phyloP scores from a whole-genome alignment of 2,329 filamentous ascomycete genomes.

The Madurella mycetomatis region DNA sequence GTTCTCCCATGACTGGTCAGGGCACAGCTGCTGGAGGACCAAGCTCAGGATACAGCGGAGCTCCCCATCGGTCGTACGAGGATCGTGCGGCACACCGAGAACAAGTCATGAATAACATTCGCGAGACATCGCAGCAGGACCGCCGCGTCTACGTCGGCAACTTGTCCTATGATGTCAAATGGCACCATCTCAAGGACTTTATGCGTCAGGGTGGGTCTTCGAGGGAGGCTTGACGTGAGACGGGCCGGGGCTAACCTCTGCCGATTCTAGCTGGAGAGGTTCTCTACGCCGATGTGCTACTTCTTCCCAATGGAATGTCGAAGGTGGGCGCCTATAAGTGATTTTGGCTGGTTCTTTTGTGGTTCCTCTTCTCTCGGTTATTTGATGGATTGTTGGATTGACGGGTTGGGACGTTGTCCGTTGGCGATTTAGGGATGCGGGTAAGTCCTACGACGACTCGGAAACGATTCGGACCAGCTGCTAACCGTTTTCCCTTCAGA shows the following conservation, averaged over 20 bases:
- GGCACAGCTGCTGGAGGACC: conserved; percentile 66
- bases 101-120: conserved; percentile 92
- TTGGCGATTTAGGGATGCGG: conserved; percentile 98
- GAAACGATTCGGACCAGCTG: neutral
- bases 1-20: conserved; percentile 80
- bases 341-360: conserved; percentile 81
- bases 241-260: conserved; percentile 35
- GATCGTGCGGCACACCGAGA: conserved; percentile 80
- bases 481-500: conserved; percentile 47
- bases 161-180: conserved; percentile 98
- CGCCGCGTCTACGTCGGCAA: conserved; percentile 99
- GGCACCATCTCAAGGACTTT: conserved; percentile 99
- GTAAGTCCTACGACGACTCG: conserved; percentile 54
- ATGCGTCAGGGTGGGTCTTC: conserved; percentile 90
- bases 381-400: conserved; percentile 93
- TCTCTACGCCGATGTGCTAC: conserved; percentile 97
- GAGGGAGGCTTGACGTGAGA: conserved; percentile 14
- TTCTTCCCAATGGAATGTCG: conserved; percentile 99
- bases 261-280: conserved; percentile 85
- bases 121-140: conserved; percentile 95
- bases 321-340: conserved; percentile 97
- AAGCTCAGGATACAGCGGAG: conserved; percentile 60
- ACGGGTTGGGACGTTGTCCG: conserved; percentile 94
- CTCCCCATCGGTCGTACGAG: conserved; percentile 73
- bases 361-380: conserved; percentile 60